Evolutionary conservation across 1,139 yeast genomes (phyloP), one percentile per base, ranked within the genome.

Genomic region (Candida sojae): DNA sequence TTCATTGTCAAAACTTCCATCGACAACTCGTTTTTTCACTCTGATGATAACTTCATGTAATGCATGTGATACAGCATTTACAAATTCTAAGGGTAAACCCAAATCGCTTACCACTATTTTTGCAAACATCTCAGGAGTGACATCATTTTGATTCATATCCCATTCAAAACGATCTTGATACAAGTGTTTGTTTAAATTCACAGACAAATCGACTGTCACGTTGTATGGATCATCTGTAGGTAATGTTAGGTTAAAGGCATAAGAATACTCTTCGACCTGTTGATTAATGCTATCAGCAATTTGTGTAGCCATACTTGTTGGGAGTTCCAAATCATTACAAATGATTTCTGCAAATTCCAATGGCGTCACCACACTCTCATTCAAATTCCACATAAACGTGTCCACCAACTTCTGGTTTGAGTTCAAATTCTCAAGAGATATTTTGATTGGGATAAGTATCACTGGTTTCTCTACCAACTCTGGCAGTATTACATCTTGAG

Each of bases 121-220:
- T 0, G 98, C 96, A 71, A 93, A 93, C 44, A 71, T 71, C 62
- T 91, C 97, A 0, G 99, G 97, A 0, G 95, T 83, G 6, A 87
- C 64, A 1, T 75, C 70, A n/a, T 77, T 73, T 54, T 84, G 83
- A 29, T 70, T 75, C 51, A 93, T 72, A 62, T 93, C 96, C 98
- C 99, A 93, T 66, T 93, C 99, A 56, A 93, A 86, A 62, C 88
- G 87, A 68, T 93, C 99, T 59, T 92, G 96, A 60, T 86, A 90
- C 43, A 92, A 76, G 58, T 85, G 86, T 60, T 88, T 88, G 57
- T 91, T 91, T 53, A 93, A 73, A 62, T 87, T 90, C 39, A 95
- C 91, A 11, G 95, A 85, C 45, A 93, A 68, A 55, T 90, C 89
- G 39, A 93, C 80, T 6, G 93, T 79, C 5, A 89, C 96, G 57